These are phyloP conservation scores for Ceriops tagal DNA, from an alignment of 345 rosid genomes.

Conservation along the genomic window DNA sequence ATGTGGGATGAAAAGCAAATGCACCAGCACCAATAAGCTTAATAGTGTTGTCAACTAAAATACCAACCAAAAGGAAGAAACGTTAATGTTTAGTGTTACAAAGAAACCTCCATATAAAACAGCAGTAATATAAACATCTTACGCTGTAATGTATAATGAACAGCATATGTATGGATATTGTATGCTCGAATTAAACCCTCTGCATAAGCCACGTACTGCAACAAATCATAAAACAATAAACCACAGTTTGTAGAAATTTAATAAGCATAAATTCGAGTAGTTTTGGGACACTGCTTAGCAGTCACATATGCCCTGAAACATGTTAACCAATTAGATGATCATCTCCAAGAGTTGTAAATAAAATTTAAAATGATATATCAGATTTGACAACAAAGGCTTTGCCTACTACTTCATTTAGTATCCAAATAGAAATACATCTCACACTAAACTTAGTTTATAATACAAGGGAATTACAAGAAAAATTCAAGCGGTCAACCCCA, in stretches of 20 bases:
- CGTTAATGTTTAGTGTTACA: neutral
- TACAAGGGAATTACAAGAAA: too few species aligned
- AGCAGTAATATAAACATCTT: constrained; percentile 30
- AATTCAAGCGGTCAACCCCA: too few species aligned
- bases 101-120: constrained; percentile 7
- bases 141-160: constrained; percentile 87
- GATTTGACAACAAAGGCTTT: neutral
- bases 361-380: neutral
- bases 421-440: neutral
- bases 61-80: constrained; percentile 18
- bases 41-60: constrained; percentile 88
- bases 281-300: neutral
- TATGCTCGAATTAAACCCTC: constrained; percentile 97
- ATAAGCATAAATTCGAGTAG: constrained; percentile 2
- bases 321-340: neutral
- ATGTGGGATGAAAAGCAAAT: constrained; percentile 88
- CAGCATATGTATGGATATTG: constrained; percentile 90
- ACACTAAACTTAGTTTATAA: too few species aligned
- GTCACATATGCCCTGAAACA: neutral
- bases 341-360: neutral
- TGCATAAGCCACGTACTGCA: constrained; percentile 96
- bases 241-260: neutral
- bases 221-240: constrained; percentile 18
- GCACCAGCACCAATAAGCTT: constrained; percentile 92
- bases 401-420: neutral